Percentiles rank a stretch among this genome's conserved stretches.
phyloP scores from a whole-genome alignment of 2,329 filamentous ascomycete species.

The Dactylellina cionopaga region DNA sequence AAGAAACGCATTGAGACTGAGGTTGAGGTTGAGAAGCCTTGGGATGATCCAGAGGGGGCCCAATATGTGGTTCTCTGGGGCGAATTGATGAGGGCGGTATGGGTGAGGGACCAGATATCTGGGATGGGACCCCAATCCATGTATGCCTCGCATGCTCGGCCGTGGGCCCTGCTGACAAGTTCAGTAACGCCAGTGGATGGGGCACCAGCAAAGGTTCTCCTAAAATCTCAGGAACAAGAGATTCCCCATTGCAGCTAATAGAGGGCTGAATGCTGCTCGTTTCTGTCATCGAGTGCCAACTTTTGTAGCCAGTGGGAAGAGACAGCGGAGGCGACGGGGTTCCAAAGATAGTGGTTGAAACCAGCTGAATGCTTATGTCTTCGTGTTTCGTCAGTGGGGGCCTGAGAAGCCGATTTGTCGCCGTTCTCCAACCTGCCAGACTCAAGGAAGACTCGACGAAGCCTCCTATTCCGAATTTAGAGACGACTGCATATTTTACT shows the following conservation, averaged over 20 bases:
- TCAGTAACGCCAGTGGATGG: too few species aligned
- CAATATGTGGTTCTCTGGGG: too few species aligned
- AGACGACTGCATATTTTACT: conserved; percentile 11
- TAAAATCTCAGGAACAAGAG: conserved; percentile 11
- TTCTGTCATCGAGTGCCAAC: too few species aligned
- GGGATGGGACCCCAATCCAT: too few species aligned
- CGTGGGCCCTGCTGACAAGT: too few species aligned
- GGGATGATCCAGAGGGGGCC: too few species aligned
- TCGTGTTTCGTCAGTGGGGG: conserved; percentile 22
- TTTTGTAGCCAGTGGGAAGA: background rate
- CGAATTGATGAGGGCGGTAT: too few species aligned
- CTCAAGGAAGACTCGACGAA: conserved; percentile 28
- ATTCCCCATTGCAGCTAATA: conserved; percentile 23
- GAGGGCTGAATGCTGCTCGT: background rate
- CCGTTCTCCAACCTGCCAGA: conserved; percentile 31
- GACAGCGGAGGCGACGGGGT: conserved; percentile 17
- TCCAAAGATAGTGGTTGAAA: conserved; percentile 3
- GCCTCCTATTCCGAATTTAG: conserved; percentile 38
- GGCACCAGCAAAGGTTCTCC: conserved; percentile 7
- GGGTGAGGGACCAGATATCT: too few species aligned
- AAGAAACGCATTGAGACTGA: too few species aligned
- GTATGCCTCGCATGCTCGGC: too few species aligned
- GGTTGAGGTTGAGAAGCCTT: too few species aligned
- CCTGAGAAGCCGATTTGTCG: conserved; percentile 14
- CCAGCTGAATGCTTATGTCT: conserved; percentile 6